These are phyloP conservation scores for Verticillium tricorpus DNA, from an alignment of 2,329 filamentous ascomycete genomes.

Conservation along the genomic window DNA sequence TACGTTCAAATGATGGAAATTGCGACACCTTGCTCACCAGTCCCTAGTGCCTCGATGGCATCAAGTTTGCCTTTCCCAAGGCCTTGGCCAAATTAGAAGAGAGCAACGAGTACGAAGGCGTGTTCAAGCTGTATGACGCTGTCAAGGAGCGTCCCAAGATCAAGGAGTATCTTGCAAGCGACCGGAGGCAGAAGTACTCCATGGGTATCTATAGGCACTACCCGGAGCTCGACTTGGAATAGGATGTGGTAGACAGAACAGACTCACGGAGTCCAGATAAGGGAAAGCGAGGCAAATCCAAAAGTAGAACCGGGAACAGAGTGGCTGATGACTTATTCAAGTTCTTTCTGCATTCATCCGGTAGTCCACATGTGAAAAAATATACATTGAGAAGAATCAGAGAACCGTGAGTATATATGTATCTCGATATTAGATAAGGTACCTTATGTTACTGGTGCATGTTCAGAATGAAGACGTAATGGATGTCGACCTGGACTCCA, in stretches of 20 bases:
- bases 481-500: no score
- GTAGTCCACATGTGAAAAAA: no score
- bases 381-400: no score
- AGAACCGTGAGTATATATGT: no score
- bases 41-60: constrained; percentile 47
- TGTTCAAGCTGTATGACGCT: constrained; percentile 61
- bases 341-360: no score
- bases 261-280: no score
- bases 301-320: no score
- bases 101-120: constrained; percentile 50
- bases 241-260: background rate
- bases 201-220: constrained; percentile 69
- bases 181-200: constrained; percentile 56
- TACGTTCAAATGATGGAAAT: constrained; percentile 22
- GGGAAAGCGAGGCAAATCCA: no score
- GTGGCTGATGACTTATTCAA: no score
- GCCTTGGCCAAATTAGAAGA: constrained; percentile 49
- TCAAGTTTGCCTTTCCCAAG: constrained; percentile 66
- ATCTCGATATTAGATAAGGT: no score
- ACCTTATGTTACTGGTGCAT: no score
- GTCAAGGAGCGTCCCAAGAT: constrained; percentile 61
- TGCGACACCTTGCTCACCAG: background rate
- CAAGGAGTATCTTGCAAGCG: constrained; percentile 64
- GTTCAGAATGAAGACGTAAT: no score
- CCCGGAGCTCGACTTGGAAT: constrained; percentile 59